Base-by-base conservation (phyloP, 2,329 filamentous ascomycete species). In the Fusarium burgessii region DNA sequence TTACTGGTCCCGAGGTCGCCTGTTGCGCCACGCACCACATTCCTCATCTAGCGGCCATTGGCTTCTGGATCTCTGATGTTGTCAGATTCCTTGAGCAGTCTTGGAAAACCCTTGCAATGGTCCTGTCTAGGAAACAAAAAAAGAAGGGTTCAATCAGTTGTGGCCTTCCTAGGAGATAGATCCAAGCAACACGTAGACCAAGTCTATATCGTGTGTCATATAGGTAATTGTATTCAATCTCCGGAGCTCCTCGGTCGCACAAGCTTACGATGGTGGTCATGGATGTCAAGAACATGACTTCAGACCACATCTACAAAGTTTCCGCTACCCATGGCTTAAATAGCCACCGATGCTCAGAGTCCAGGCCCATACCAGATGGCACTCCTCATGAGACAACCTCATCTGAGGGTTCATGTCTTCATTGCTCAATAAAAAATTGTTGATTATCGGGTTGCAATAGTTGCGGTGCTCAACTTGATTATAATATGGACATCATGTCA, bases 1-100 rank as follows among this genome's bases (percentile, higher is more conserved):
- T 56, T 45, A 62, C 49, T 56, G 47, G 55, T 51, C 35, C 43
- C 45, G 57, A 59, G 67, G 33, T 57, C 42, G 50, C 27, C 51
- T 55, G 41, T 56, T 67, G 68, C 54, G 58, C 54, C 54, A 72
- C 54, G 38, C 62, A 67, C 58, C 61, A 70, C 47, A 72, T 72
- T 73, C 70, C 70, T 68, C 27, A 36, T 57, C 54, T n/a, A 46
- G 51, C 40, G 43, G 41, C 40, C 40, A 62, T 23, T 55, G 43
- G 52, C 45, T 52, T 61, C 67, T 70, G 38, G 56, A 70, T 59
- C 38, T 68, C 52, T 59, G 49, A 42, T 56, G 43, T 40, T 58
- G 42, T 42, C 41, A 51, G 20, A 38, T 54, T 15, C 40, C 43
- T 57, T 42, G 35, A 45, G 46, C 33, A 47, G 32, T 32, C 18